Evolutionary conservation across 2,329 filamentous ascomycete genomes (phyloP), one percentile per base, ranked within the genome.

Genomic region (Fusarium dimerum): DNA sequence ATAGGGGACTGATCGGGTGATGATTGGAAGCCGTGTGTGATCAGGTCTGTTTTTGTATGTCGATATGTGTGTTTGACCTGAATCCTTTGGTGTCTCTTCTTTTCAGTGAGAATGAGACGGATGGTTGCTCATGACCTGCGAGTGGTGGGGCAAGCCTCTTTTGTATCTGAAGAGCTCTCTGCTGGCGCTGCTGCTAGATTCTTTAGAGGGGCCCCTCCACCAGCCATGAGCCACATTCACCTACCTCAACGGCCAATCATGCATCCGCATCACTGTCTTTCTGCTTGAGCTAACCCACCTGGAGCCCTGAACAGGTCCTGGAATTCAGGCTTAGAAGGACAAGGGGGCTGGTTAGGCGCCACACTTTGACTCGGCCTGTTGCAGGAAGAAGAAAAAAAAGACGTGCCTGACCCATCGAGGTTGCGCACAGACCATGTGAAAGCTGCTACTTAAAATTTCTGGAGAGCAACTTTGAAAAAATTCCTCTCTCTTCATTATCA

Each of bases 61-160:
- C 10, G 32, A 36, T 10, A 36, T 12, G 10, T 11, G 32, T 15
- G 32, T 36, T 36, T 36, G 32, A 36, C 32, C 17, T 10, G 36
- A 29, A 44, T 47, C 44, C 44, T 43, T 34, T 40, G 45, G 51
- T 48, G 13, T 5, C 43, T 43, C 40, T 36, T 36, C 32, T 43
- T 45, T 36, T 36, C 32, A 36, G 32, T 36, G 32, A 36, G 32
- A 36, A 36, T 36, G 58, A 62, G 54, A 65, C 44, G 60, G 60
- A 59, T 59, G 52, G 61, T 59, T 60, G 59, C 61, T 62, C 52
- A 54, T 51, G 61, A 52, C 52, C 57, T 50, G 59, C 59, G 61
- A 65, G 63, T 65, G 63, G 63, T 65, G 63, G 63, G 63, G 63
- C 63, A 65, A 62, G 59, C 62, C 57, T 62, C 63, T 65, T 65